Conservation (phyloP, 2,329 filamentous ascomycete genomes). For the Chaetomiaceae sp. region DNA sequence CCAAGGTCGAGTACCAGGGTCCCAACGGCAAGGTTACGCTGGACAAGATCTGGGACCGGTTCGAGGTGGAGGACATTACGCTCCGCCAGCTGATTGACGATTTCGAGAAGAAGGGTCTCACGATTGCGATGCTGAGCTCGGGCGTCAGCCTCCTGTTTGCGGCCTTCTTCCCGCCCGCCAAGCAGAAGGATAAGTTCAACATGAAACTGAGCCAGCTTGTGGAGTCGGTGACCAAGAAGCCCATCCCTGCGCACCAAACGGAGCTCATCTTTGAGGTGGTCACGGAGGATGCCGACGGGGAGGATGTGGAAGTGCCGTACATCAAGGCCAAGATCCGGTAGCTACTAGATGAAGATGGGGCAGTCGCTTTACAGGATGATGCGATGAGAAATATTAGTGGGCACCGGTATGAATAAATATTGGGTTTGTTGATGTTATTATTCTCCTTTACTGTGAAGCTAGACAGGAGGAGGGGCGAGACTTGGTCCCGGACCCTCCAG, state of each 20-base stretch:
- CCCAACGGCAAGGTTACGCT: slow-evolving; percentile 74
- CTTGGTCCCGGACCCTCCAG: too few relatives aligned
- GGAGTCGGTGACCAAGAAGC: slow-evolving; percentile 85
- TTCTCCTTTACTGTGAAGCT: too few relatives aligned
- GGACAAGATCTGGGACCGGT: slow-evolving; percentile 97
- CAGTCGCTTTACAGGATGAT: background rate
- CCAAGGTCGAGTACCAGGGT: slow-evolving; percentile 85
- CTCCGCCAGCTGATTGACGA: slow-evolving; percentile 76
- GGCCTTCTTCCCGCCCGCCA: slow-evolving; percentile 76
- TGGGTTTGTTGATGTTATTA: too few relatives aligned
- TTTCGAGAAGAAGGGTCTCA: slow-evolving; percentile 77
- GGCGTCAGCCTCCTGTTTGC: slow-evolving; percentile 93
- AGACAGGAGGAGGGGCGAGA: too few relatives aligned
- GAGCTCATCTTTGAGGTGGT: slow-evolving; percentile 97
- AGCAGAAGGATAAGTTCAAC: slow-evolving; percentile 74
- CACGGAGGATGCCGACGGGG: slow-evolving; percentile 78
- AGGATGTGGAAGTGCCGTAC: slow-evolving; percentile 96
- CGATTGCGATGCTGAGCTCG: slow-evolving; percentile 91
- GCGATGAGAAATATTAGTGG: too few relatives aligned
- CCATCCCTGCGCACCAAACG: slow-evolving; percentile 84
- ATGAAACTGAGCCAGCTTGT: slow-evolving; percentile 87
- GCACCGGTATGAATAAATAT: too few relatives aligned
- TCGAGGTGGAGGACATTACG: slow-evolving; percentile 83
- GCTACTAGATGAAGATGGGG: slow-evolving; percentile 8
- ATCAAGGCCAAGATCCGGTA: slow-evolving; percentile 75